Percentiles rank a stretch among this genome's conserved stretches.
Conservation (phyloP, 768 basidiomycete genomes). For the Termitomyces sp. region DNA sequence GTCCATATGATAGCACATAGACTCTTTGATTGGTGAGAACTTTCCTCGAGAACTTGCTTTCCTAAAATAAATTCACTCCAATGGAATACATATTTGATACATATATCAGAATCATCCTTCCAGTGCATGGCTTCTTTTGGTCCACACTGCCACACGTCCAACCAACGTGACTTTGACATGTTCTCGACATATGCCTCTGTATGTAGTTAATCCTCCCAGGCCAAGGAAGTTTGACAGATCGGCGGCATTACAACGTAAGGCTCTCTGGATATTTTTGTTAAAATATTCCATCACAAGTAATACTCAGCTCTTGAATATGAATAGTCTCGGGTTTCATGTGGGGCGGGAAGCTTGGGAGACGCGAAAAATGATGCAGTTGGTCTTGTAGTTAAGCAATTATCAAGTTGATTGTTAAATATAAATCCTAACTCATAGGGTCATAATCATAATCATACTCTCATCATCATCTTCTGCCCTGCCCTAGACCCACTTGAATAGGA, state of each 20-base stretch:
- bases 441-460: constrained; percentile 11
- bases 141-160: constrained; percentile 4
- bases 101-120: background rate
- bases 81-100: too few relatives aligned
- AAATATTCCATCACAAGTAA: background rate
- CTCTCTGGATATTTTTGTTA: background rate
- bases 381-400: background rate
- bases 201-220: background rate
- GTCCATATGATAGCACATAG: too few relatives aligned
- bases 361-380: background rate
- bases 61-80: background rate
- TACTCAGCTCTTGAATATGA: background rate
- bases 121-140: background rate
- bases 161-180: background rate
- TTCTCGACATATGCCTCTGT: background rate
- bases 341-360: constrained; percentile 3
- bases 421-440: background rate
- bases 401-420: too few relatives aligned
- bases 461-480: background rate
- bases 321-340: constrained; percentile 14
- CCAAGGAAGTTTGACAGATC: constrained; percentile 3
- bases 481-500: constrained; percentile 3
- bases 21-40: background rate
- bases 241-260: constrained; percentile 4
- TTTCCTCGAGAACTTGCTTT: background rate